Evolutionary conservation across 2,329 filamentous ascomycete species (phyloP), one percentile per base, ranked within the genome.

Genomic region (Ophiostoma piceae): DNA sequence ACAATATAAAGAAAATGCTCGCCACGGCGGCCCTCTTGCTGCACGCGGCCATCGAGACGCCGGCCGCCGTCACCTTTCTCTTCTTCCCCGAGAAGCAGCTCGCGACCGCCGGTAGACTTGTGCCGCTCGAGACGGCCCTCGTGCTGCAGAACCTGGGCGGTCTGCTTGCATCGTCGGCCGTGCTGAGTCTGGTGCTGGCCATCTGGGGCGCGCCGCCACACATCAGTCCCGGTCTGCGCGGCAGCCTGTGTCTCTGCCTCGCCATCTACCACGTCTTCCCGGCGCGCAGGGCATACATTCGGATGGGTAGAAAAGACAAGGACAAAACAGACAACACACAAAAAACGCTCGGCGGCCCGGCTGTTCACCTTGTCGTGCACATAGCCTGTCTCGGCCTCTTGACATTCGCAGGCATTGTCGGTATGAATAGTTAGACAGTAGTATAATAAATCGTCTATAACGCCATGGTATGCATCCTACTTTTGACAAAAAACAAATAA

Each of bases 251-350:
- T 0, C 72, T 78, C 0, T 79, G 81, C 0, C 76, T 85, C 71
- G 82, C 80, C 0, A 79, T 80, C 29, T 85, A 84, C 76, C 84
- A 86, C 70, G 57, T 80, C 1, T 85, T 81, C 77, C 84, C 84
- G 2, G 80, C 78, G 39, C 77, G 80, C 66, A 78, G 84, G 43
- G 84, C 84, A 0, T 77, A 75, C 12, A 72, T 74, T 19, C 77
- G 80, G 54, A 75, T 41, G 71, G 72, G 37, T 60, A 14, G 39
- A 41, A 41, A 41, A 3, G 39, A 14, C 9, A 41, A 41, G 39
- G 12, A 71, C 72, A 26, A 73, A 68, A 69, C 0, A 41, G 1
- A 14, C 26, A 14, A 41, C 39, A 41, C 14, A 74, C 69, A 69
- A 3, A 74, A 74, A 47, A 76, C 79, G 0, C 70, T 86, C 1